Base-by-base conservation (phyloP, 306 rosid genomes). In the Prunus fruticosa region DNA sequence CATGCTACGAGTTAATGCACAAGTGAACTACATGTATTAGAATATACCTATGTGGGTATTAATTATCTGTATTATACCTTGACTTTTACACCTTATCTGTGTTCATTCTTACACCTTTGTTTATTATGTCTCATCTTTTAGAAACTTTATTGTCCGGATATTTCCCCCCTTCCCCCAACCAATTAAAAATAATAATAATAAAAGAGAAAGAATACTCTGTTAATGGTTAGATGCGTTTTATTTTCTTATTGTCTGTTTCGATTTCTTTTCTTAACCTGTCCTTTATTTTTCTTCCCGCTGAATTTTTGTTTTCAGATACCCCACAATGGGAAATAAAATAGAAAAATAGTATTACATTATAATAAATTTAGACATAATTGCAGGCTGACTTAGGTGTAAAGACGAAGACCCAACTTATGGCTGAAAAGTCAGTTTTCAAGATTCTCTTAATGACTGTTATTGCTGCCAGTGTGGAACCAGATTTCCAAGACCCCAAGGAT, bases 341-440 rank as follows among this genome's bases (percentile, higher is more conserved):
- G 18, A 72, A 49, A 51, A 25, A 22, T 64, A 76, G 51, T 67
- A 45, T 25, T 69, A 27, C 71, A 34, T 78, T 84, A 71, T 89
- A 64, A 73, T 80, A 67, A 65, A 53, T 27, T 58, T 60, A 72
- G 71, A 56, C 49, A 69, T 78, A 20, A 23, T 81, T 85, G 79
- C 93, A 96, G 99, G 96, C 98, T 72, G 99, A 96, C 88, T 87
- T 96, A 49, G 99, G 99, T 67, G 98, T 96, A 30, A 96, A 96
- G 93, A 96, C 99, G 9, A 96, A 96, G 93, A 92, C 99, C 78
- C 99, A 96, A 87, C 93, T 96, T 69, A 84, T 96, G 87, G 99
- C 99, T 67, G 98, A 96, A 88, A 96, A 96, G 77, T 96, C 96
- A 67, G 96, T 96, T 79, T 96, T 96, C 88, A 96, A 92, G 86